Evolutionary conservation across 2,329 filamentous ascomycete genomes (phyloP).

Genomic region (Penicillium sp.): DNA sequence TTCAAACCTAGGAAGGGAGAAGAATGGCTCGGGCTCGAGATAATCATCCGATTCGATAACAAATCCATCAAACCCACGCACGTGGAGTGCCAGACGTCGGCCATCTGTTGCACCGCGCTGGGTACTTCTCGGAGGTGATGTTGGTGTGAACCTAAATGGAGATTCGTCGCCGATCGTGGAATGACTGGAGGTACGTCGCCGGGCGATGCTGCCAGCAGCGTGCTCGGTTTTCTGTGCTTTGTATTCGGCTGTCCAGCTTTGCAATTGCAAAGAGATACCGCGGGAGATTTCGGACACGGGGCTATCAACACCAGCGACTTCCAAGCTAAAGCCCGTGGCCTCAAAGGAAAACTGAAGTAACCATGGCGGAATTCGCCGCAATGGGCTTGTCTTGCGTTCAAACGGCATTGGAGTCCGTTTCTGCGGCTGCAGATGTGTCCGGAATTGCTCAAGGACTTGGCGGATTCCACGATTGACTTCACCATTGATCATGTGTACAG

Average conservation of each 20-base stretch:
- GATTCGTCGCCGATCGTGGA: constrained; percentile 62
- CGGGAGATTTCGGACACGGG: constrained; percentile 75
- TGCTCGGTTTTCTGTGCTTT: constrained; percentile 71
- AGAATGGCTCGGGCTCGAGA: constrained; percentile 77
- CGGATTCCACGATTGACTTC: constrained; percentile 90
- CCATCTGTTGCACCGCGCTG: constrained; percentile 60
- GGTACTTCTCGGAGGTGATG: constrained; percentile 44
- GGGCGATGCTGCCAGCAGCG: constrained; percentile 38
- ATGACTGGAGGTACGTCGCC: constrained; percentile 70
- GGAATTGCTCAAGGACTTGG: constrained; percentile 81
- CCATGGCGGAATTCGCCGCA: constrained; percentile 78
- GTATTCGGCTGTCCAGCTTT: constrained; percentile 85
- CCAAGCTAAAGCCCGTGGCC: constrained; percentile 81
- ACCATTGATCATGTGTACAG: constrained; percentile 79
- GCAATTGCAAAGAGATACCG: constrained; percentile 78
- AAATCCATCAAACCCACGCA: constrained; percentile 79
- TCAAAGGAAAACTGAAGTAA: constrained; percentile 77
- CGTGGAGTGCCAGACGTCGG: constrained; percentile 71
- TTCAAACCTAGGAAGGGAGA: constrained; percentile 81
- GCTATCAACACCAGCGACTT: constrained; percentile 82
- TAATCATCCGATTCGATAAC: constrained; percentile 82
- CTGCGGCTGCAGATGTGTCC: constrained; percentile 59
- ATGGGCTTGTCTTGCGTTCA: constrained; percentile 58
- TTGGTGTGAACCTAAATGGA: constrained; percentile 48
- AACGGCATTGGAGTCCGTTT: constrained; percentile 53